Evolutionary conservation across 2,329 filamentous ascomycete species (phyloP).

Genomic region (Microcyclospora pomicola): DNA sequence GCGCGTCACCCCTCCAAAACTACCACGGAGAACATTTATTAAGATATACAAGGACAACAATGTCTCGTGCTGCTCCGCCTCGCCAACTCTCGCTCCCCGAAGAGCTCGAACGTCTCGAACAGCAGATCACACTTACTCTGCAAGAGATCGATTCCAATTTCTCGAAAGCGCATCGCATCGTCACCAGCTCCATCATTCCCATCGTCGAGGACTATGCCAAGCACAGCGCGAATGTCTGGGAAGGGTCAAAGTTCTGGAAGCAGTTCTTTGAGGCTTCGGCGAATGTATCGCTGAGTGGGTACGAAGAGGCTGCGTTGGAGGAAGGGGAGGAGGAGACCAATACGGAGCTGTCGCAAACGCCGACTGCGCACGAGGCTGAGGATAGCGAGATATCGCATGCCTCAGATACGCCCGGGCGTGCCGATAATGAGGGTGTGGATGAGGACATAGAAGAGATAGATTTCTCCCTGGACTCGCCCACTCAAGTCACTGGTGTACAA

Average conservation of each 20-base stretch:
- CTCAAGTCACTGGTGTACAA: constrained; percentile 31
- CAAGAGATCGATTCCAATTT: constrained; percentile 99
- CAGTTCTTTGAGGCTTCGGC: constrained; percentile 98
- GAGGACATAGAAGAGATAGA: constrained; percentile 16
- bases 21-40: not conserved
- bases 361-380: constrained; percentile 16
- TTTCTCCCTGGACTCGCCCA: constrained; percentile 51
- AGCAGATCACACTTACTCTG: constrained; percentile 88
- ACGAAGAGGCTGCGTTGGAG: constrained; percentile 65
- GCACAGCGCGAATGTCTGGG: constrained; percentile 88
- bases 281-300: constrained; percentile 89
- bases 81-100: constrained; percentile 70
- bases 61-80: constrained; percentile 19
- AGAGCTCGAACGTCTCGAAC: constrained; percentile 88
- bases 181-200: constrained; percentile 83
- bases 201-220: constrained; percentile 92
- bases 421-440: not conserved
- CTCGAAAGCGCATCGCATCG: constrained; percentile 88
- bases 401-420: constrained; percentile 14
- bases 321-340: constrained; percentile 29
- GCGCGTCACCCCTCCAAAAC: no score
- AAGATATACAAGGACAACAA: not conserved
- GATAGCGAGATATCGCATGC: constrained; percentile 12
- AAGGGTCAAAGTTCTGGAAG: constrained; percentile 99
- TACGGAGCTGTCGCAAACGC: constrained; percentile 13